Evolutionary conservation across 208 protist species (phyloP).

Genomic region (Balamuthia mandrillaris): DNA sequence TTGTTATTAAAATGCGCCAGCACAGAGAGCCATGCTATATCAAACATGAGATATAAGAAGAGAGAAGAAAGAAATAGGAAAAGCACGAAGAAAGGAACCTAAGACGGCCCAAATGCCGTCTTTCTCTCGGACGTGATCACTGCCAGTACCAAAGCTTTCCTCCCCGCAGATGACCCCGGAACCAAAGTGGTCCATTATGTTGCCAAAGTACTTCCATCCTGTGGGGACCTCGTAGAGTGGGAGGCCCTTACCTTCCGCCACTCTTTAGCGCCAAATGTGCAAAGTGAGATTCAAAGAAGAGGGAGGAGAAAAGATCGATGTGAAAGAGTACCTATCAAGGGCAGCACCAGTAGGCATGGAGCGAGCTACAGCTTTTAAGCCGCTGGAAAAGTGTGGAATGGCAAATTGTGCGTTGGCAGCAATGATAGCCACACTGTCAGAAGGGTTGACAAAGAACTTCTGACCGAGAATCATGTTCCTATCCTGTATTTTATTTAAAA

Average conservation of each 20-base stretch:
- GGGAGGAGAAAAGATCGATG: slow-evolving; percentile 38
- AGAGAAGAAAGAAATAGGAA: background rate
- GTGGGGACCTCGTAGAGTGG: slow-evolving; percentile 87
- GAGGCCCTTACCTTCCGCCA: slow-evolving; percentile 55
- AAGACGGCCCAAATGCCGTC: slow-evolving; percentile 97
- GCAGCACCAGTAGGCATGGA: slow-evolving; percentile 93
- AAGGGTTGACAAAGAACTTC: slow-evolving; percentile 94
- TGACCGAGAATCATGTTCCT: slow-evolving; percentile 96
- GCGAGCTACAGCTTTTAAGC: slow-evolving; percentile 84
- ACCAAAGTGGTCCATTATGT: slow-evolving; percentile 90
- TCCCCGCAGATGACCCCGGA: slow-evolving; percentile 90
- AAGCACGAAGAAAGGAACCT: slow-evolving; percentile 25
- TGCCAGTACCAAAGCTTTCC: slow-evolving; percentile 97
- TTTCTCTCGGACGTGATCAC: slow-evolving; percentile 96
- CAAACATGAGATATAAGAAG: background rate
- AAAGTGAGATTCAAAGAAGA: background rate
- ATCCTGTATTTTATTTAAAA: slow-evolving; percentile 67
- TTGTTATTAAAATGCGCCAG: slow-evolving; percentile 72
- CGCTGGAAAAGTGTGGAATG: slow-evolving; percentile 87
- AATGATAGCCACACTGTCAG: slow-evolving; percentile 93
- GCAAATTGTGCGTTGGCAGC: slow-evolving; percentile 80
- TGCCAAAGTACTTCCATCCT: slow-evolving; percentile 99
- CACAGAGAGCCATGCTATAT: slow-evolving; percentile 85
- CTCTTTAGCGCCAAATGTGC: no score
- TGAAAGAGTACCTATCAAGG: slow-evolving; percentile 82